Conservation (phyloP, 1,284 basidiomycete genomes). For the Chiua sp. region DNA sequence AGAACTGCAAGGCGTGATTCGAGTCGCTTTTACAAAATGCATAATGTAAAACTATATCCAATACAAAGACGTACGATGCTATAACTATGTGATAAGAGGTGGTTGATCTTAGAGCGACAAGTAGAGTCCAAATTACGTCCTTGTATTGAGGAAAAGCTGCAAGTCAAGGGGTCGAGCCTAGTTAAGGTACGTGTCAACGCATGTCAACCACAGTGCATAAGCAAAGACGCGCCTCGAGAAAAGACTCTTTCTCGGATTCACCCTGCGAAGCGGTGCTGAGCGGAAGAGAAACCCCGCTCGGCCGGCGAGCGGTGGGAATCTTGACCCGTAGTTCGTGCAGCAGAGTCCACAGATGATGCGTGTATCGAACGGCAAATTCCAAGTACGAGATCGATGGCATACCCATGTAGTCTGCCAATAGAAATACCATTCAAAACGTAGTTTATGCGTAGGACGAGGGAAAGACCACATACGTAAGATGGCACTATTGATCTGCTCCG, state of each 20-base stretch:
- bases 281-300: conserved; percentile 40
- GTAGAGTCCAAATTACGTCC: conserved; percentile 33
- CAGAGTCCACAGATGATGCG: conserved; percentile 58
- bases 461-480: conserved; percentile 67
- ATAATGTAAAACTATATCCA: conserved; percentile 29
- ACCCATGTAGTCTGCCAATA: conserved; percentile 53
- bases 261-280: conserved; percentile 9
- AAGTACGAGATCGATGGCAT: conserved; percentile 60
- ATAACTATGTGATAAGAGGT: conserved; percentile 16
- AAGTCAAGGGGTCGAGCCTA: conserved; percentile 54
- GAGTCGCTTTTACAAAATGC: conserved; percentile 12
- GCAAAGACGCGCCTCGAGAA: conserved; percentile 25
- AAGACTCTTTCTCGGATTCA: conserved; percentile 35
- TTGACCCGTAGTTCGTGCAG: conserved; percentile 56
- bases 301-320: conserved; percentile 49
- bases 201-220: neutral
- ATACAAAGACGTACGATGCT: conserved; percentile 28
- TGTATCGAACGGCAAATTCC: conserved; percentile 67
- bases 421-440: conserved; percentile 4
- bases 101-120: conserved; percentile 5
- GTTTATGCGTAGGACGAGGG: neutral
- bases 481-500: conserved; percentile 86
- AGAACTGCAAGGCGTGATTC: too few species aligned
- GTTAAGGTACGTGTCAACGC: neutral
- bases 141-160: conserved; percentile 52